Base-by-base conservation (phyloP, 2,329 filamentous ascomycete genomes). In the Verticillium longisporum region DNA sequence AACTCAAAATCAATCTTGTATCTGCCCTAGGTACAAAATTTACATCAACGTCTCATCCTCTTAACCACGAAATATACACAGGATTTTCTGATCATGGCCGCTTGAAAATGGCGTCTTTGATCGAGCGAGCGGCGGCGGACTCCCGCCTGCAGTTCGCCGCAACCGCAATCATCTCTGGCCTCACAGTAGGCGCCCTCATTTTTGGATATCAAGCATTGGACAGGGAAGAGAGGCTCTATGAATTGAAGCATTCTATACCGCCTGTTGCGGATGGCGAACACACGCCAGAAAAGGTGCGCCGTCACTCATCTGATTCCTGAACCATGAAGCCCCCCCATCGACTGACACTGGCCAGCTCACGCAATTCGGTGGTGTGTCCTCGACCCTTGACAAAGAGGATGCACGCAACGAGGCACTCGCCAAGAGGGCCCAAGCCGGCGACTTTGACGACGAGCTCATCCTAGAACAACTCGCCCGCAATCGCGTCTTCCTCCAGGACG, bases 381-480 rank as follows among this genome's bases (percentile, higher is more conserved):
- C 72, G 31, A 70, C 74, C 14, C 69, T 76, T 50, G 85, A 86
- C 68, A 83, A 83, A 65, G 86, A 89, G 71, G 86, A 89, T 70
- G 75, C 80, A 26, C 80, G 84, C 33, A 86, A 85, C 68, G 78
- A 82, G 61, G 78, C 77, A 3, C 77, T 89, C 14, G 86, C 86
- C 1, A 77, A 78, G 37, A 80, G 85, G 18, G 86, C 86, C 0
- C 84, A 86, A 64, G 79, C 78, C 11, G 86, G 86, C 58, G 84
- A 88, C 70, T 88, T 86, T 67, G 85, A 88, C 68, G 84, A 88
- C 68, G 93, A 95, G 68, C 83, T 99, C 54, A 94, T 98, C 61
- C 83, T 96, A 56, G 95, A 99, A 77, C 95, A 99, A 74, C 84
- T 99, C 13, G 93, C 94, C 1, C 88, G 95, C 57, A 98, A 97